Evolutionary conservation across 2,329 filamentous ascomycete genomes (phyloP).

Genomic region (Cryphonectria nitschkei): DNA sequence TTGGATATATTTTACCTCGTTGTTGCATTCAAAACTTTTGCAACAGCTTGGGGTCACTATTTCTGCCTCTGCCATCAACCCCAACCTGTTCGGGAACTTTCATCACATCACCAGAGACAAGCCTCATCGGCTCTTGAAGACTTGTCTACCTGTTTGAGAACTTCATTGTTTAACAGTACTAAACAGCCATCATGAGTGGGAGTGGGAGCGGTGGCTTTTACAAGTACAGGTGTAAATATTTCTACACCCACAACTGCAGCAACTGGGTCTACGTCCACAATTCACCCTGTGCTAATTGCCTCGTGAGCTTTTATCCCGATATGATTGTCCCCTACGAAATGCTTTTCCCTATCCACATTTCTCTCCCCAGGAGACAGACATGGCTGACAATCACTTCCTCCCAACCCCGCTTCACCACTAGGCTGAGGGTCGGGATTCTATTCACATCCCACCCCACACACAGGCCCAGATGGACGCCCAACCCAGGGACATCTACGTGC

Average conservation of each 20-base stretch:
- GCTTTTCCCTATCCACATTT: neutral
- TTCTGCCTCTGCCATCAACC: neutral
- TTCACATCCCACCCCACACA: constrained; percentile 36
- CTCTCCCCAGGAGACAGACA: neutral
- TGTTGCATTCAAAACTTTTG: neutral
- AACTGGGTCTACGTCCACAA: constrained; percentile 56
- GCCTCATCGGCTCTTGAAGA: neutral
- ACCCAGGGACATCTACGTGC: constrained; percentile 50
- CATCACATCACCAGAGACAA: no score
- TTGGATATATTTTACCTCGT: neutral
- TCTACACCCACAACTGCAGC: constrained; percentile 50
- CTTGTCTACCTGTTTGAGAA: neutral
- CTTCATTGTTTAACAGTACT: neutral
- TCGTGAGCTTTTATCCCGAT: constrained; percentile 42
- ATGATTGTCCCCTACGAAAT: neutral
- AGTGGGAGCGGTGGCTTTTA: constrained; percentile 49
- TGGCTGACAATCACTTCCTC: neutral
- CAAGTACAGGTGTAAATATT: constrained; percentile 57
- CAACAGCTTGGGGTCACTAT: neutral
- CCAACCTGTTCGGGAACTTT: neutral
- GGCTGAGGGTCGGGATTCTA: constrained; percentile 54
- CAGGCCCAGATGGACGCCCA: constrained; percentile 34
- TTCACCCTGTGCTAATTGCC: constrained; percentile 49
- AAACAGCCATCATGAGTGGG: constrained; percentile 35
- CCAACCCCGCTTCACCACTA: constrained; percentile 31